Percentiles rank a stretch among this genome's conserved stretches.
Evolutionary conservation across 148 eudicot species (phyloP).

Genomic region (Rhododendron kiyosumense): DNA sequence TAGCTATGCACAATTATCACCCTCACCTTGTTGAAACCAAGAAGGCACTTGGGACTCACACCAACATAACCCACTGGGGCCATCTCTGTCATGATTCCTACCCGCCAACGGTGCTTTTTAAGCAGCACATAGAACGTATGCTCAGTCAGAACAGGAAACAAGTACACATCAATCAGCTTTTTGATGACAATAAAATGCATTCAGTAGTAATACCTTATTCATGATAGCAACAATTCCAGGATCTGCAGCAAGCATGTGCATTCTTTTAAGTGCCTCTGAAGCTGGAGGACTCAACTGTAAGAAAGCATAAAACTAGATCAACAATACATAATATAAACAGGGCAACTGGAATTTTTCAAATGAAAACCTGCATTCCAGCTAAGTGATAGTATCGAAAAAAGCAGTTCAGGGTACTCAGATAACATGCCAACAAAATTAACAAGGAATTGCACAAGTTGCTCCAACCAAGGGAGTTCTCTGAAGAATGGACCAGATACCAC

Average conservation of each 20-base stretch:
- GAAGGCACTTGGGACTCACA: slow-evolving; percentile 72
- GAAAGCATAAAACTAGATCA: slow-evolving; percentile 8
- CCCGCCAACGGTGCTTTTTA: slow-evolving; percentile 86
- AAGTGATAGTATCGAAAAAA: neutral
- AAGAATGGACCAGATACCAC: neutral
- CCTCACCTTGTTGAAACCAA: slow-evolving; percentile 83
- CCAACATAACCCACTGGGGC: slow-evolving; percentile 96
- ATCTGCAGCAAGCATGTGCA: slow-evolving; percentile 96
- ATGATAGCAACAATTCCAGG: slow-evolving; percentile 91
- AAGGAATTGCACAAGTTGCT: neutral
- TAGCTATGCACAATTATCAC: neutral
- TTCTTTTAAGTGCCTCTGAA: slow-evolving; percentile 70
- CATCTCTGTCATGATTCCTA: slow-evolving; percentile 98
- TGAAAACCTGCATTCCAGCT: neutral
- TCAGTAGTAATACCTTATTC: slow-evolving; percentile 64
- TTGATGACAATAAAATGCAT: neutral
- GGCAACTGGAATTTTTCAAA: neutral
- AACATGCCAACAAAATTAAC: neutral
- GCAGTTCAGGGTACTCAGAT: neutral
- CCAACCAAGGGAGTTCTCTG: neutral
- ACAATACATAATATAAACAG: neutral
- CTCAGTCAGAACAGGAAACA: slow-evolving; percentile 16
- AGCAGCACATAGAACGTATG: slow-evolving; percentile 15
- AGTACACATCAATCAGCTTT: neutral
- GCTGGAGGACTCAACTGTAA: slow-evolving; percentile 76